These are phyloP conservation scores for Apophysomyces ossiformis DNA, from an alignment of 371 early-diverging fungal species.

Conservation along the genomic window DNA sequence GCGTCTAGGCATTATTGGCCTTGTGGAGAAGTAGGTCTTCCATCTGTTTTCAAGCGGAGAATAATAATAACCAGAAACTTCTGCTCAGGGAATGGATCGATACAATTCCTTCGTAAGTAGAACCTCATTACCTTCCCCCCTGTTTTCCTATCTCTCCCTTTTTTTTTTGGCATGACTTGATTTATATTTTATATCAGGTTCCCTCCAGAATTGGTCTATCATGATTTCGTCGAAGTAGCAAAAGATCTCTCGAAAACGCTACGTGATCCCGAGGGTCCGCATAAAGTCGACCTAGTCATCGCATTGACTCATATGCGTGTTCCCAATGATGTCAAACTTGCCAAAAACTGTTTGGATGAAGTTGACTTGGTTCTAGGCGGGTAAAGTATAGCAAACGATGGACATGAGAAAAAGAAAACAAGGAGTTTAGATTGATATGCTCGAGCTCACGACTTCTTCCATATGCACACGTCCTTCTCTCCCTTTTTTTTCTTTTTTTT, in stretches of 20 bases:
- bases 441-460: too few relatives aligned
- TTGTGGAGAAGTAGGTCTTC: constrained; percentile 59
- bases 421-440: not conserved
- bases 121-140: not conserved
- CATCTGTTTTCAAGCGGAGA: constrained; percentile 10
- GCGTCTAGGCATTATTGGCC: constrained; percentile 61
- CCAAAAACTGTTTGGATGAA: constrained; percentile 44
- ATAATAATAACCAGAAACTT: not conserved
- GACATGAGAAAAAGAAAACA: not conserved
- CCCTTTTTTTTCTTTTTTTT: too few relatives aligned
- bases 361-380: constrained; percentile 68
- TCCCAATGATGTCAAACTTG: constrained; percentile 62
- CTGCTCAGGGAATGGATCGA: constrained; percentile 60
- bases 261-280: constrained; percentile 33
- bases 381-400: constrained; percentile 19
- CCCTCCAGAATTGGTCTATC: constrained; percentile 58
- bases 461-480: too few relatives aligned
- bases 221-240: constrained; percentile 55
- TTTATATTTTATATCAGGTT: constrained; percentile 29
- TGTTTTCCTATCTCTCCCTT: too few relatives aligned
- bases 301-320: constrained; percentile 72
- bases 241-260: constrained; percentile 40
- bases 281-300: constrained; percentile 58
- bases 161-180: not conserved
- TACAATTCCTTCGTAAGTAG: constrained; percentile 57